phyloP scores from a whole-genome alignment of 805 yeast species.

The Yarrowia sp. region DNA sequence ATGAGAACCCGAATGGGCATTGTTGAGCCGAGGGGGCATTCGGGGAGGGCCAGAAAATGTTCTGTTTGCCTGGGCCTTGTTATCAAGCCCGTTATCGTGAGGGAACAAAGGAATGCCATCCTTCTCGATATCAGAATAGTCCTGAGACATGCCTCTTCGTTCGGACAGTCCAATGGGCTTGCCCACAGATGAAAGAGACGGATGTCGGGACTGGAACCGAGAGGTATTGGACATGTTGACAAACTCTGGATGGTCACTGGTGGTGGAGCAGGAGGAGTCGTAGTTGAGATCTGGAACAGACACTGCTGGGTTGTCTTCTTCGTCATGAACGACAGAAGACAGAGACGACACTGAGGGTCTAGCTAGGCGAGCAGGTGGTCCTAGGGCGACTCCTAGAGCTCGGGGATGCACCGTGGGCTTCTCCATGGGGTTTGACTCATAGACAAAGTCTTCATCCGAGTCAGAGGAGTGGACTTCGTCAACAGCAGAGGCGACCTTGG shows the following conservation, averaged over 20 bases:
- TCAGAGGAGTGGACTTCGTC: conserved; percentile 79
- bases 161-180: neutral
- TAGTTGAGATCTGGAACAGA: conserved; percentile 11
- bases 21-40: conserved; percentile 11
- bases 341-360: conserved; percentile 11
- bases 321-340: conserved; percentile 13
- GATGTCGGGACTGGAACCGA: conserved; percentile 31
- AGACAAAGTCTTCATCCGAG: conserved; percentile 94
- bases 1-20: conserved; percentile 14
- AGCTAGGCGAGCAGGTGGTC: conserved; percentile 5
- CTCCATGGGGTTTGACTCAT: conserved; percentile 51
- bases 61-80: conserved; percentile 3
- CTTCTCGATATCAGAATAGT: conserved; percentile 19
- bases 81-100: neutral
- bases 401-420: neutral
- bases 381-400: conserved; percentile 3
- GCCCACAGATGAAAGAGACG: conserved; percentile 26
- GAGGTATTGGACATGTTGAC: conserved; percentile 24
- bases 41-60: conserved; percentile 3
- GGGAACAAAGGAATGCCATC: conserved; percentile 15
- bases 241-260: conserved; percentile 19
- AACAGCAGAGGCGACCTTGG: conserved; percentile 89
- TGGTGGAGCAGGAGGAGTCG: conserved; percentile 25
- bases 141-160: conserved; percentile 8
- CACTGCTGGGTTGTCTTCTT: conserved; percentile 1